phyloP scores from a whole-genome alignment of 2,329 filamentous ascomycete species.

The Colletotrichum tamarilloi region DNA sequence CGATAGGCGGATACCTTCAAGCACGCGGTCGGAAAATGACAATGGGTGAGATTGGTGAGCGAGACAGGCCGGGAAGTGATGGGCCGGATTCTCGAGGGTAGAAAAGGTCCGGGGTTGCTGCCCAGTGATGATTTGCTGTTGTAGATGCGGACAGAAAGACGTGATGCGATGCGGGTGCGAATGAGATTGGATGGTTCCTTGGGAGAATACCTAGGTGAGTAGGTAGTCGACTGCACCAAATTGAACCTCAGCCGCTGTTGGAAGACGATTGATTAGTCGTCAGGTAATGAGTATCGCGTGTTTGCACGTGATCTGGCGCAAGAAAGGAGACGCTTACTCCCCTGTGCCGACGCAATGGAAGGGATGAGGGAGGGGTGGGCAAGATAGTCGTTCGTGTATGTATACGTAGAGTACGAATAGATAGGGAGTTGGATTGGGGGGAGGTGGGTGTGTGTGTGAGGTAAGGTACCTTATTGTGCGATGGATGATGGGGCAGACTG shows the following conservation, averaged over 20 bases:
- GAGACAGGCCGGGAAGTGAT: background rate
- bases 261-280: background rate
- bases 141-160: background rate
- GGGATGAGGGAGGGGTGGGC: background rate
- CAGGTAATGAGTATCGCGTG: conserved; percentile 24
- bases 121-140: background rate
- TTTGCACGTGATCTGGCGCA: conserved; percentile 28
- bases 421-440: background rate
- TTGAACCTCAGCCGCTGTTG: background rate
- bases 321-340: background rate
- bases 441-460: background rate
- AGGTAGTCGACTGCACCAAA: background rate
- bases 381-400: background rate
- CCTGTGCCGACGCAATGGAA: background rate
- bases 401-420: no score
- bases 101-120: background rate
- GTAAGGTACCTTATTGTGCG: background rate
- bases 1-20: background rate
- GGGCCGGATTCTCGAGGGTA: background rate
- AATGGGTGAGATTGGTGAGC: background rate
- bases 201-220: no score
- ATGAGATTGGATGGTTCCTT: background rate
- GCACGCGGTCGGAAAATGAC: background rate
- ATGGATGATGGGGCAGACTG: background rate
- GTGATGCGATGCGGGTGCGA: background rate